Conservation (phyloP, 2,329 filamentous ascomycete genomes). For the Pseudocercospora eumusae region DNA sequence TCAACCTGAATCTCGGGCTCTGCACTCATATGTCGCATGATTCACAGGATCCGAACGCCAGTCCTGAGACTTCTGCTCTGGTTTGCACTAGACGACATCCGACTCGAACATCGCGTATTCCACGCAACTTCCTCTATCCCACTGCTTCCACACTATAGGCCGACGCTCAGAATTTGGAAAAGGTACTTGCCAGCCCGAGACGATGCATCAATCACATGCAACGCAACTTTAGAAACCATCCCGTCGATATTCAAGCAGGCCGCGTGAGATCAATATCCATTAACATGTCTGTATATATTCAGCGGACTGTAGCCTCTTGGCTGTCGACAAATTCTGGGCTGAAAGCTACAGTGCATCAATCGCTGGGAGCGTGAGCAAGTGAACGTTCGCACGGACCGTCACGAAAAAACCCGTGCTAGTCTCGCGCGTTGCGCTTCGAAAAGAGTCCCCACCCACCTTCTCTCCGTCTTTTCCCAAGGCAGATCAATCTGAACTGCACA, state of each 20-base stretch:
- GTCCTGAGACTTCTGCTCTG: not conserved
- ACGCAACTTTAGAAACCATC: not conserved
- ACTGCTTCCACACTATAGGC: not conserved
- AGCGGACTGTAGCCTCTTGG: not conserved
- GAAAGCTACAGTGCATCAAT: not conserved
- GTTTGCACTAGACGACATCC: not conserved
- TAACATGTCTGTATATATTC: not conserved
- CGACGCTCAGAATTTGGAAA: not conserved
- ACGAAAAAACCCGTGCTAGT: not conserved
- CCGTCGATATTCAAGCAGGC: not conserved
- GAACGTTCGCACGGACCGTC: not conserved
- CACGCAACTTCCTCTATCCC: not conserved
- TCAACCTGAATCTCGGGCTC: not conserved
- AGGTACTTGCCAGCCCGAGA: not conserved
- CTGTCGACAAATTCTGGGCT: not conserved
- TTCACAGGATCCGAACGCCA: not conserved
- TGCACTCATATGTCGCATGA: not conserved
- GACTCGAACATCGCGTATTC: not conserved
- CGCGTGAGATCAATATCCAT: not conserved
- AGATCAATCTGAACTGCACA: not conserved
- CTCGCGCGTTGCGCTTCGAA: not conserved
- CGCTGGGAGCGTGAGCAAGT: not conserved
- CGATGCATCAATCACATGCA: not conserved
- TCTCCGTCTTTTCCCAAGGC: not conserved
- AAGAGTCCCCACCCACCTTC: not conserved